A percentile compares a stretch with the other conserved stretches of the same genome.
phyloP scores from a whole-genome alignment of 495 filamentous ascomycete genomes.

The Daldinia vernicosa region DNA sequence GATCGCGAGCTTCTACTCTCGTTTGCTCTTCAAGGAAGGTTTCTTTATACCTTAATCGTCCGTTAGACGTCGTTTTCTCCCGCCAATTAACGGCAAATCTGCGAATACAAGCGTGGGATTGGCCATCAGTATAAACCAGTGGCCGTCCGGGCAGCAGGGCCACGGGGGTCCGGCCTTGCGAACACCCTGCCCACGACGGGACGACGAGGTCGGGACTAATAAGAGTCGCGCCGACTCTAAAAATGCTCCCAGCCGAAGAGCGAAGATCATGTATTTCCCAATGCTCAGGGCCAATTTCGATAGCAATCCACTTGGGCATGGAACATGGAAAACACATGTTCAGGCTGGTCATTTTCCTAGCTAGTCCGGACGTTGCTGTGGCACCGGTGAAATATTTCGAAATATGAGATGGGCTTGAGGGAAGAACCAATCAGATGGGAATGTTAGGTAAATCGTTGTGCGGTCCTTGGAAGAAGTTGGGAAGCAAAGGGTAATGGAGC shows the following conservation, averaged over 20 bases:
- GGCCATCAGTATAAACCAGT: constrained; percentile 33
- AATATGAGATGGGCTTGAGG: constrained; percentile 12
- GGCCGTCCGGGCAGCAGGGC: constrained; percentile 22
- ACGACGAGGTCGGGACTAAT: constrained; percentile 22
- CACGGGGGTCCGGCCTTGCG: constrained; percentile 17
- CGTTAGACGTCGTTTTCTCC: constrained; percentile 16
- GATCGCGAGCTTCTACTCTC: constrained; percentile 29
- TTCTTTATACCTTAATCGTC: constrained; percentile 26
- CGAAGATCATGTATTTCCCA: constrained; percentile 7
- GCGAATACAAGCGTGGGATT: constrained; percentile 28
- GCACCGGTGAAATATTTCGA: constrained; percentile 36
- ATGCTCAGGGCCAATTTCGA: constrained; percentile 3
- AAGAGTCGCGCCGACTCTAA: constrained; percentile 28
- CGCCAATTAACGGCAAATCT: constrained; percentile 23
- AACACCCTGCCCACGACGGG: constrained; percentile 17
- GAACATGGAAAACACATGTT: constrained; percentile 32
- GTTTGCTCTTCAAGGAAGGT: constrained; percentile 16
- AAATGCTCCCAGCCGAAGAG: constrained; percentile 18
- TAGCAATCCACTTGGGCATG: constrained; percentile 18
- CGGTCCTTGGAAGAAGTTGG: constrained; percentile 13
- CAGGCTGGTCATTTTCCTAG: constrained; percentile 25
- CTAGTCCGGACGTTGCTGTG: constrained; percentile 39
- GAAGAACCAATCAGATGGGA: constrained; percentile 26
- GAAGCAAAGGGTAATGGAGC: constrained; percentile 16
- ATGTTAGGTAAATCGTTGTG: constrained; percentile 17